Conservation (phyloP, 163 green algal species). For the Scenedesmus sp. region DNA sequence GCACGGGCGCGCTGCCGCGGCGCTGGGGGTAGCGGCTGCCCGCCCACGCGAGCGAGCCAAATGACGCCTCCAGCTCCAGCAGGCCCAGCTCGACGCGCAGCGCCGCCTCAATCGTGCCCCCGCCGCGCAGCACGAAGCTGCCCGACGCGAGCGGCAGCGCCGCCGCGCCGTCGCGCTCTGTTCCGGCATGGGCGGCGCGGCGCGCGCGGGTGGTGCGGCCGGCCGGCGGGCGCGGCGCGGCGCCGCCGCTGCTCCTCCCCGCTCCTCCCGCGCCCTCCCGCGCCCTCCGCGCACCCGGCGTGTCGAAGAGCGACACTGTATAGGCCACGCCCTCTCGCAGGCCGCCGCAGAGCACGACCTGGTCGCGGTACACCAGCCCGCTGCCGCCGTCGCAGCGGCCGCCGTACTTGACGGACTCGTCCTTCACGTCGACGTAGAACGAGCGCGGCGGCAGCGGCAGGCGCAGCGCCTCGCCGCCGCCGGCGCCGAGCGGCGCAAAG, state of each 20-base stretch:
- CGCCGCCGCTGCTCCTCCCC: too few species aligned
- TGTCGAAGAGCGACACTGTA: not conserved
- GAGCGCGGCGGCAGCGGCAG: constrained; percentile 6
- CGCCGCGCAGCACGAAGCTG: too few species aligned
- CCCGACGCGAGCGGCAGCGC: too few species aligned
- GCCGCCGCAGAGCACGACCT: constrained; percentile 12
- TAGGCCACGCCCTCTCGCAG: not conserved
- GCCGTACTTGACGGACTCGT: too few species aligned
- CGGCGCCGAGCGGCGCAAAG: not conserved
- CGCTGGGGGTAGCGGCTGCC: constrained; percentile 21
- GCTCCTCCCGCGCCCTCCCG: too few species aligned
- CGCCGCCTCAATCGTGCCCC: too few species aligned
- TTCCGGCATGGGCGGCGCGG: too few species aligned
- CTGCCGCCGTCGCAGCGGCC: not conserved
- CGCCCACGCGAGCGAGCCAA: constrained; percentile 39
- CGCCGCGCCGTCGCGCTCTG: too few species aligned
- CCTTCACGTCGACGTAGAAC: not conserved
- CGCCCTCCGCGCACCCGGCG: too few species aligned
- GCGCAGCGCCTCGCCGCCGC: not conserved
- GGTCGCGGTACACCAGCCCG: not conserved
- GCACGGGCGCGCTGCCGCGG: not conserved
- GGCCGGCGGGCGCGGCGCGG: too few species aligned
- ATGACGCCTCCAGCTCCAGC: constrained; percentile 21
- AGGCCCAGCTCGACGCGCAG: constrained; percentile 20
- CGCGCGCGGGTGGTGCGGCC: too few species aligned